Conservation (phyloP, 257 asterid species). For the Forsythia viridissima region DNA sequence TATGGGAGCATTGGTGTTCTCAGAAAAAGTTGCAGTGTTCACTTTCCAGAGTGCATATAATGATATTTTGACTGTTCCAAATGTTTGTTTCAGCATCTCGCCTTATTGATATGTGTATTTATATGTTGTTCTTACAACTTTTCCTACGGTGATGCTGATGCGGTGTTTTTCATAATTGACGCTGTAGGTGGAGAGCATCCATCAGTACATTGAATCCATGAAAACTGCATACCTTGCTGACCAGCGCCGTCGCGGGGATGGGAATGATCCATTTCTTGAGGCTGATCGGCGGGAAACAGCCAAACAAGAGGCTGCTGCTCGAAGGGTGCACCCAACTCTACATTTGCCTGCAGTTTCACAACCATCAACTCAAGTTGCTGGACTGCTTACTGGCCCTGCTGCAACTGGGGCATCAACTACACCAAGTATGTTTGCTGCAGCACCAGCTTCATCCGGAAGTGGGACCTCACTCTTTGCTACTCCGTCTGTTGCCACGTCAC, state of each 20-base stretch:
- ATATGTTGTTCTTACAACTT: conserved; percentile 1
- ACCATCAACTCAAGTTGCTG: conserved; percentile 54
- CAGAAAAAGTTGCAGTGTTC: neutral
- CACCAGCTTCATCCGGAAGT: conserved; percentile 65
- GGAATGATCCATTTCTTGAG: conserved; percentile 84
- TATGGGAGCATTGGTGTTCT: neutral
- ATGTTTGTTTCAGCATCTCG: neutral
- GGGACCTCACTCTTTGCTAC: conserved; percentile 67
- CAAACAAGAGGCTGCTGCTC: conserved; percentile 94
- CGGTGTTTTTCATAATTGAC: conserved; percentile 7
- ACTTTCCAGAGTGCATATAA: neutral
- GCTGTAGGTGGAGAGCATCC: conserved; percentile 84
- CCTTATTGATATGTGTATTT: neutral
- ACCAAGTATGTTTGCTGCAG: conserved; percentile 39
- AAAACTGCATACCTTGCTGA: conserved; percentile 90
- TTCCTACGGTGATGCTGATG: neutral
- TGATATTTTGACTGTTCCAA: neutral
- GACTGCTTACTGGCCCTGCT: conserved; percentile 50
- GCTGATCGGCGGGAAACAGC: conserved; percentile 95
- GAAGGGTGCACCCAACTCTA: conserved; percentile 89
- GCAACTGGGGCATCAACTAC: conserved; percentile 57
- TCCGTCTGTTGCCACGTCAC: conserved; percentile 59
- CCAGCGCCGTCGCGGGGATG: conserved; percentile 81
- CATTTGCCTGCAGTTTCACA: conserved; percentile 76
- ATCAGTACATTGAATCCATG: conserved; percentile 95